A percentile compares a stretch with the other conserved stretches of the same genome.
Evolutionary conservation across 1,284 basidiomycete genomes (phyloP).

Genomic region (Agaricales sp.): DNA sequence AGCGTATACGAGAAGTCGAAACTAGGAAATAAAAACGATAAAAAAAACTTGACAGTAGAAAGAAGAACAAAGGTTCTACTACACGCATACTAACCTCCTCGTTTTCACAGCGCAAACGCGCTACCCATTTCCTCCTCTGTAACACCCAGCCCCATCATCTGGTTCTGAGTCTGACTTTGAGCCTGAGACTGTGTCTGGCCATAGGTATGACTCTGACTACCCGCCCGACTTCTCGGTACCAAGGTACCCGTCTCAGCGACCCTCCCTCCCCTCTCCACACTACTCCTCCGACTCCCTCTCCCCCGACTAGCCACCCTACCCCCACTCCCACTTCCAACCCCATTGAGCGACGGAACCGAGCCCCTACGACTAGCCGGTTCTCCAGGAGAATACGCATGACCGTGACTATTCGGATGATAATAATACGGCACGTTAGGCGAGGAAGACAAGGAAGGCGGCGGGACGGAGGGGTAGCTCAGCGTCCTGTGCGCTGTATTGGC

Average conservation of each 20-base stretch:
- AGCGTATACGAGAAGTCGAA: too few species aligned
- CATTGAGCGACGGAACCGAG: constrained; percentile 31
- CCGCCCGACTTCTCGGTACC: constrained; percentile 35
- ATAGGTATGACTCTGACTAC: constrained; percentile 25
- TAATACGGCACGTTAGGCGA: constrained; percentile 25
- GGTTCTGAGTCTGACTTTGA: constrained; percentile 1
- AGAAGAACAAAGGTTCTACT: too few species aligned
- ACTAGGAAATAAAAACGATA: too few species aligned
- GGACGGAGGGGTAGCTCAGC: constrained; percentile 47
- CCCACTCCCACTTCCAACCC: constrained; percentile 32
- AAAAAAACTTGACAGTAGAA: too few species aligned
- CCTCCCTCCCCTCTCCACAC: constrained; percentile 49
- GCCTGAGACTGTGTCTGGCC: constrained; percentile 5
- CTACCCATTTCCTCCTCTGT: background rate
- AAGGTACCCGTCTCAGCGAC: constrained; percentile 56
- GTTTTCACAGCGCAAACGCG: background rate
- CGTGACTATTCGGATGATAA: constrained; percentile 19
- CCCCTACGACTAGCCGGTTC: constrained; percentile 42
- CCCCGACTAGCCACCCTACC: constrained; percentile 26
- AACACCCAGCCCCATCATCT: background rate
- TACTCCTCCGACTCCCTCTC: constrained; percentile 40
- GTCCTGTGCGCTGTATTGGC: constrained; percentile 19
- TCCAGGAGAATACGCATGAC: constrained; percentile 34
- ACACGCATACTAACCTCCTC: too few species aligned
- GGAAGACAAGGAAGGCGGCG: constrained; percentile 33